These are phyloP conservation scores for Aspergillus fumigatiaffinis DNA, from an alignment of 2,329 filamentous ascomycete species.

Conservation along the genomic window DNA sequence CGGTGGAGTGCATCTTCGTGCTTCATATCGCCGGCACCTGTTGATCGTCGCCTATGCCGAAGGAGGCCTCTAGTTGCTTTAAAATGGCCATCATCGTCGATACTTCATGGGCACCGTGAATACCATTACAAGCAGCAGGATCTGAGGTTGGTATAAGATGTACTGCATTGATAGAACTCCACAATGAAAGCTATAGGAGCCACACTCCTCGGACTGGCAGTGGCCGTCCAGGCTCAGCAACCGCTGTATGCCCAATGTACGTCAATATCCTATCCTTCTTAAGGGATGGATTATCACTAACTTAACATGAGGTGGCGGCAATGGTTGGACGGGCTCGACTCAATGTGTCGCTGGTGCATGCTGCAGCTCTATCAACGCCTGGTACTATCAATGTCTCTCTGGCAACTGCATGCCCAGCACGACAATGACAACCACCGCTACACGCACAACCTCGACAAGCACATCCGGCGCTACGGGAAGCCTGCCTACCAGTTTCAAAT, in stretches of 20 bases:
- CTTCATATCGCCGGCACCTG: not conserved
- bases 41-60: not conserved
- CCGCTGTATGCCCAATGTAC: not conserved
- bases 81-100: not conserved
- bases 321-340: not conserved
- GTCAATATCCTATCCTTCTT: not conserved
- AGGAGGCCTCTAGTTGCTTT: not conserved
- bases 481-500: constrained; percentile 4
- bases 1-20: not conserved
- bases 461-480: not conserved
- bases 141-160: no score
- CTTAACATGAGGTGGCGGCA: not conserved
- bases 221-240: not conserved
- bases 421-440: not conserved
- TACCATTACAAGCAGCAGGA: not conserved
- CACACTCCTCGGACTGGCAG: not conserved
- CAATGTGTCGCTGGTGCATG: not conserved
- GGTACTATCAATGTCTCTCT: not conserved
- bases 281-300: not conserved
- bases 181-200: not conserved
- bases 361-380: not conserved
- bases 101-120: not conserved
- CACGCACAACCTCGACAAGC: not conserved
- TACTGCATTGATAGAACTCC: no score
- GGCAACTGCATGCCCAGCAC: not conserved